Evolutionary conservation across 805 yeast genomes (phyloP).

Genomic region (Nakazawaea anatomiae): DNA sequence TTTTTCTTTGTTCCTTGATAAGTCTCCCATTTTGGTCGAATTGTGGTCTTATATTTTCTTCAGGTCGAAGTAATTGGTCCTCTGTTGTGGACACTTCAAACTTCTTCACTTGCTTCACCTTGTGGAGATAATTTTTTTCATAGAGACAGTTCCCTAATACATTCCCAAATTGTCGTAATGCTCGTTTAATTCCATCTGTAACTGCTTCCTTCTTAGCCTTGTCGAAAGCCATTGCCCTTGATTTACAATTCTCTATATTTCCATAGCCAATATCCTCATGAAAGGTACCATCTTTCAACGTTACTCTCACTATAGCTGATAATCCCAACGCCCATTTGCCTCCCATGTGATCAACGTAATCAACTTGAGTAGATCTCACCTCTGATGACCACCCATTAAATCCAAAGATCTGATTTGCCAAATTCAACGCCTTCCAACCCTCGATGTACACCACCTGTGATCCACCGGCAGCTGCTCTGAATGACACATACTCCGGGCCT

Average conservation of each 20-base stretch:
- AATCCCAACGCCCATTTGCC: slow-evolving; percentile 60
- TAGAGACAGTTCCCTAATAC: slow-evolving; percentile 81
- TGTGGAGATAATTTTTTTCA: slow-evolving; percentile 58
- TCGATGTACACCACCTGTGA: slow-evolving; percentile 66
- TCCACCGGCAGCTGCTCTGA: slow-evolving; percentile 72
- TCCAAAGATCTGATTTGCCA: slow-evolving; percentile 80
- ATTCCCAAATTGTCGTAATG: slow-evolving; percentile 74
- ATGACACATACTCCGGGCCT: slow-evolving; percentile 76
- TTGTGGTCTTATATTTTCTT: slow-evolving; percentile 9
- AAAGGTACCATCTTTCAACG: slow-evolving; percentile 74
- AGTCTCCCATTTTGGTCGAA: slow-evolving; percentile 12
- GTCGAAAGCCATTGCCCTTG: slow-evolving; percentile 67
- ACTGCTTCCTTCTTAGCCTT: slow-evolving; percentile 82
- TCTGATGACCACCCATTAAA: slow-evolving; percentile 82
- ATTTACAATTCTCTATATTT: slow-evolving; percentile 60
- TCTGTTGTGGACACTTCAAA: slow-evolving; percentile 24
- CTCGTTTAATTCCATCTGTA: slow-evolving; percentile 78
- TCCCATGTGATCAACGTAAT: slow-evolving; percentile 60
- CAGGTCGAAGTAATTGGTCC: slow-evolving; percentile 24
- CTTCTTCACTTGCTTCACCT: slow-evolving; percentile 37
- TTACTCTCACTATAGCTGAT: slow-evolving; percentile 65
- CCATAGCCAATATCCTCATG: slow-evolving; percentile 80
- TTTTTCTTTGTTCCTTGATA: neutral
- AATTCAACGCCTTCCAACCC: slow-evolving; percentile 77
- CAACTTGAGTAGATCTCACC: slow-evolving; percentile 57